These are phyloP conservation scores for Rhododendron ovatum DNA, from an alignment of 148 eudicot genomes.

Conservation along the genomic window DNA sequence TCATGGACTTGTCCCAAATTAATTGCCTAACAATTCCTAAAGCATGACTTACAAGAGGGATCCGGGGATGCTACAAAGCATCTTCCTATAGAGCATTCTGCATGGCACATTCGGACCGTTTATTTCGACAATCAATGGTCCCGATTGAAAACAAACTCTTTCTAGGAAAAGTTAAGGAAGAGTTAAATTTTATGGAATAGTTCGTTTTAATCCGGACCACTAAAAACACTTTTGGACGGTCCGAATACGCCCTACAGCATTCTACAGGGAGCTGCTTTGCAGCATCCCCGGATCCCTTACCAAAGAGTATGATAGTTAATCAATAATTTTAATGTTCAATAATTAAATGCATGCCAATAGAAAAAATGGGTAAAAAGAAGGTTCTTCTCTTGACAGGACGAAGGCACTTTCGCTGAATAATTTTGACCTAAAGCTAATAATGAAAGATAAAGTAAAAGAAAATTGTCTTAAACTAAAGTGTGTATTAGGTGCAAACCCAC, in stretches of 20 bases:
- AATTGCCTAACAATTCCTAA: neutral
- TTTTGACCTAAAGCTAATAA: conserved; percentile 17
- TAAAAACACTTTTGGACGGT: no score
- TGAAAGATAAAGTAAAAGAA: conserved; percentile 9
- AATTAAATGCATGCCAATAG: neutral
- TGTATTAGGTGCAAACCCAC: conserved; percentile 22
- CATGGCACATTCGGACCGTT: no score
- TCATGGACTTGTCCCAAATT: neutral
- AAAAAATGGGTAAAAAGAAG: neutral
- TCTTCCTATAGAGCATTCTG: no score
- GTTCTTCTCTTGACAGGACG: neutral
- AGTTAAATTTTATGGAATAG: no score
- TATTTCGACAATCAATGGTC: no score
- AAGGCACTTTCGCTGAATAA: conserved; percentile 15
- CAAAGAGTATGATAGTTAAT: neutral
- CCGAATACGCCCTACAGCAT: no score
- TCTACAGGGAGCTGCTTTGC: no score
- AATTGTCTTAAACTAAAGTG: conserved; percentile 9
- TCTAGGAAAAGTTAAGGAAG: no score
- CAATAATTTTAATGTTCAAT: no score
- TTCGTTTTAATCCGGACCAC: no score
- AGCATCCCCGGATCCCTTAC: neutral
- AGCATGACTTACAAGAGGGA: neutral
- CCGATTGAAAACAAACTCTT: no score
- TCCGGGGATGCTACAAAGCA: no score